Percentiles rank a stretch among this genome's conserved stretches.
These are phyloP conservation scores for Diaporthe capsici DNA, from an alignment of 2,329 filamentous ascomycete genomes.

Conservation along the genomic window DNA sequence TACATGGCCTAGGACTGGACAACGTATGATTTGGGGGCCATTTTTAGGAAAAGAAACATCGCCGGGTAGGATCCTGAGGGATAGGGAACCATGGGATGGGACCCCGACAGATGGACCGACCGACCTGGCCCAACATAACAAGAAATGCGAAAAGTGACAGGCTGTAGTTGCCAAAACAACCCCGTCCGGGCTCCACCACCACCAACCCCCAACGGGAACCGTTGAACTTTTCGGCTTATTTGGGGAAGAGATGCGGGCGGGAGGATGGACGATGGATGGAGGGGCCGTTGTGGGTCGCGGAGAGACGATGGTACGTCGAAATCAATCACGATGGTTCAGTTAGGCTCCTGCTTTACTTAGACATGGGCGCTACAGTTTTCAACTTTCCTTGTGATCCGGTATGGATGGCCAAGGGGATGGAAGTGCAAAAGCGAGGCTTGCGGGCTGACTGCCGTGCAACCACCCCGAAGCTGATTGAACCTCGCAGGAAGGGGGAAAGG, in stretches of 20 bases:
- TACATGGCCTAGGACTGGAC: neutral
- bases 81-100: neutral
- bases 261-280: slow-evolving; percentile 24
- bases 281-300: slow-evolving; percentile 20
- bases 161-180: neutral
- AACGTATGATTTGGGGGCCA: slow-evolving; percentile 25
- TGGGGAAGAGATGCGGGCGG: neutral
- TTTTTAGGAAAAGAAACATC: slow-evolving; percentile 7
- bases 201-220: neutral
- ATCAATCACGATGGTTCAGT: neutral
- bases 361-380: neutral
- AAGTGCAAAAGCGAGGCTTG: neutral
- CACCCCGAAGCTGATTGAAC: neutral
- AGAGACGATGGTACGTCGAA: slow-evolving; percentile 11
- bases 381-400: neutral
- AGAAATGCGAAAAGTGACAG: neutral
- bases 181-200: no score
- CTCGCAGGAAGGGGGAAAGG: no score
- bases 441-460: slow-evolving; percentile 26
- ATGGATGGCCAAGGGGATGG: neutral
- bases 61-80: neutral
- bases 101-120: neutral
- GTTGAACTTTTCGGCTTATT: slow-evolving; percentile 9
- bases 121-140: neutral
- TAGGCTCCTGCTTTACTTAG: slow-evolving; percentile 23